Conservation (phyloP, 176 grass and related monocot species). For the Bromus sterilis region DNA sequence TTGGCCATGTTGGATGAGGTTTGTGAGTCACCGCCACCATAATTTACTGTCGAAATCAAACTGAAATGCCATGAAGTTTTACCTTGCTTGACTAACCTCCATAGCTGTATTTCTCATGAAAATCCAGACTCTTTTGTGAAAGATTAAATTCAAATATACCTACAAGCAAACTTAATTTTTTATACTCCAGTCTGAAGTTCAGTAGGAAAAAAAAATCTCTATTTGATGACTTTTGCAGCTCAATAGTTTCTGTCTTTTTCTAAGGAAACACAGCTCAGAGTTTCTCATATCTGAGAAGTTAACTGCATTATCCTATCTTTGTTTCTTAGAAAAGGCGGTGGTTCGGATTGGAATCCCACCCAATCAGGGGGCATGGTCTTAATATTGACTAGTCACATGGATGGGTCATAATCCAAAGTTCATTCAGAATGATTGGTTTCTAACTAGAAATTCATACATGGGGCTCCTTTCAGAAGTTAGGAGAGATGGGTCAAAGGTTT, state of each 20-base stretch:
- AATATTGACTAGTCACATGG: neutral
- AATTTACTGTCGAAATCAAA: slow-evolving; percentile 5
- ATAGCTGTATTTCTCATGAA: neutral
- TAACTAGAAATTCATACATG: slow-evolving; percentile 13
- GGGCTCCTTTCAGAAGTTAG: slow-evolving; percentile 9
- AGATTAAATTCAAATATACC: neutral
- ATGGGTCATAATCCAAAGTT: slow-evolving; percentile 27
- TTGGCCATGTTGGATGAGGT: slow-evolving; percentile 96
- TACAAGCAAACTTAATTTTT: neutral
- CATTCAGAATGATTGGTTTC: neutral
- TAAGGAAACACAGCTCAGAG: neutral
- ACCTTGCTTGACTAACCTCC: neutral
- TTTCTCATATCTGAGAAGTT: slow-evolving; percentile 18
- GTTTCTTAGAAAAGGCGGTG: slow-evolving; percentile 7
- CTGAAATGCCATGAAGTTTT: neutral
- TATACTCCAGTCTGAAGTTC: neutral
- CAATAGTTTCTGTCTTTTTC: neutral
- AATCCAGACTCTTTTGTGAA: neutral
- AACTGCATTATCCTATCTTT: slow-evolving; percentile 26
- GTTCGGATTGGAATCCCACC: slow-evolving; percentile 7
- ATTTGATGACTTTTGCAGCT: slow-evolving; percentile 3
- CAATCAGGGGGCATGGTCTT: neutral
- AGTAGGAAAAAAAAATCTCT: neutral
- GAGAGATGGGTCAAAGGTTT: neutral
- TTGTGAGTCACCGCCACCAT: slow-evolving; percentile 3